Base-by-base conservation (phyloP, 805 yeast species). In the Monosporozyma siamensis region DNA sequence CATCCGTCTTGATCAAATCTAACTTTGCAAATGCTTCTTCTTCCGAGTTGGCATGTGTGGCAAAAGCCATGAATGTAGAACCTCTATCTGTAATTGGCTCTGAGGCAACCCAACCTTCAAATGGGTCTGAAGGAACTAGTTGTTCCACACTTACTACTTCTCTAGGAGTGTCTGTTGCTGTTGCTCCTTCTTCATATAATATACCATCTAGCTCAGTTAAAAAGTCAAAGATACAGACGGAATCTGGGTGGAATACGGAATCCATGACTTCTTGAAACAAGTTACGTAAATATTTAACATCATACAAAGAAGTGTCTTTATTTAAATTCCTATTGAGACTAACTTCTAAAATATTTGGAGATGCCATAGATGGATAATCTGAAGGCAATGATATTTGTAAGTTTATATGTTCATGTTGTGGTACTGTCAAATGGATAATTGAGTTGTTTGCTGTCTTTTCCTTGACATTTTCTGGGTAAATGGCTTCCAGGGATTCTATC, bases 61-160 rank as follows among this genome's bases (percentile, higher is more conserved):
- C 86, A 56, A 77, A 82, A 0, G 83, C 97, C 40, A 87, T 72
- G 52, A 90, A 90, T 1, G 86, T 80, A 0, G 96, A 87, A 11
- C 85, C 87, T 43, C 97, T 66, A 59, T 90, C 98, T 1, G 71
- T 65, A 1, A 89, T 72, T 0, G 94, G 83, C 1, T 83, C 94
- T 1, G 95, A 81, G 9, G 71, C 69, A 0, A 65, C 54, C 97
- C 97, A 92, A 1, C 81, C 82, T 32, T 68, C 73, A n/a, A 83
- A 59, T 0, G 75, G 76, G 48, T 82, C 75, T 0, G 50, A 29
- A 8, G 50, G 51, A 3, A 50, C 30, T n/a, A 45, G 5, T n/a
- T 43, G 42, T 7, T 47, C 44, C 4, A 43, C 51, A 8, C 36
- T 40, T 11, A 45, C 32, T 3, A 45, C 47, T 9, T 40, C 42